Evolutionary conservation across 495 filamentous ascomycete species (phyloP), one percentile per base, ranked within the genome.

Genomic region (Aspergillus funiculosus): DNA sequence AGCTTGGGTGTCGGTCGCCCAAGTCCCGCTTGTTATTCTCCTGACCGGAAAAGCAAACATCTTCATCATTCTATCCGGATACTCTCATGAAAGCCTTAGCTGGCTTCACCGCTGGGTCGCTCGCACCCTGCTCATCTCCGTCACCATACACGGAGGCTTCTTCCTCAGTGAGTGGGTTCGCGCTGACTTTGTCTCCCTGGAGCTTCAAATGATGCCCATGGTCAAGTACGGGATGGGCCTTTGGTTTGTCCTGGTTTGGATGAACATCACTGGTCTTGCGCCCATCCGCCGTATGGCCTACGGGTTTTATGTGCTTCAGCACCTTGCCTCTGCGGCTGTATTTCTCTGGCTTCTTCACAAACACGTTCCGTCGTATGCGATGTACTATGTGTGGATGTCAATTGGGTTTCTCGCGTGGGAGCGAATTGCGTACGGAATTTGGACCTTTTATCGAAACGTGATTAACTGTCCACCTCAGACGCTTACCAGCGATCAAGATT

Each of bases 61-160:
- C 43, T 72, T 90, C 27, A 85, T 85, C 2, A 66, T 74, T 19
- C 61, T 90, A 11, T 72, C 74, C 5, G 88, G 86, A 3, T 77
- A 74, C 25, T 81, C 80, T 43, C 80, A 92, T 48, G 83, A 88
- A 63, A 71, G 82, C 11, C 60, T 94, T 37, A 91, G 90, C 54
- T 90, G 86, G 87, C 73, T 89, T 40, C 88, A 94, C 57, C 74
- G 87, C 45, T 91, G 88, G 86, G 76, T 81, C 9, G 76, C 83
- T 1, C 77, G 88, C 13, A 85, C 78, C 26, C 71, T 92, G 54
- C 81, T 89, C 42, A 61, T 91, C 13, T 88, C 83, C 0, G 78
- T 78, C 0, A 83, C 85, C 1, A 74, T 91, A 5, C 88, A 94
- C 54, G 77, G 86, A 50, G 79, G 73, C 25, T 82, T 84, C 54